These are phyloP conservation scores for Hydrangea macrophylla DNA, from an alignment of 148 eudicot genomes.

Conservation along the genomic window DNA sequence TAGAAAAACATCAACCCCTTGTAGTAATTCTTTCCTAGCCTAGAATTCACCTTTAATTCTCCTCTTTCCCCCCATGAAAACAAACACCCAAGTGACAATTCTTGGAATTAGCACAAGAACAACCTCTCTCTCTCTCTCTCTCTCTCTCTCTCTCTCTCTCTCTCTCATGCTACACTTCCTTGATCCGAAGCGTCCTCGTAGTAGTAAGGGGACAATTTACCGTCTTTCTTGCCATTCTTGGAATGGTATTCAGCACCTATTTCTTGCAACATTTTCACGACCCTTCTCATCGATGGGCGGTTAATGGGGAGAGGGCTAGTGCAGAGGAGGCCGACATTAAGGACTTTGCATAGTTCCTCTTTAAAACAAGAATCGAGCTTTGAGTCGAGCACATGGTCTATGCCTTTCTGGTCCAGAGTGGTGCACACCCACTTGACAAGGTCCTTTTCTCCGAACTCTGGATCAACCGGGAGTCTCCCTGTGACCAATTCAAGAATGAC, in stretches of 20 bases:
- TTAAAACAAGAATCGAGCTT: constrained; percentile 74
- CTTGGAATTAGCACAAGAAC: too few species aligned
- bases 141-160: constrained; percentile 4
- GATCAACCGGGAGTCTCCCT: constrained; percentile 70
- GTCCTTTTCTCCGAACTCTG: constrained; percentile 91
- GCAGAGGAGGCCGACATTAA: constrained; percentile 82
- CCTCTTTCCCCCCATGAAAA: too few species aligned
- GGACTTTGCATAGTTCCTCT: constrained; percentile 71
- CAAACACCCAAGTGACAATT: too few species aligned
- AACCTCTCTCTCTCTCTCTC: not conserved
- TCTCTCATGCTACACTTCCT: constrained; percentile 64
- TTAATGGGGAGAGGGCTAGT: constrained; percentile 85
- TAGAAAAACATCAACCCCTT: too few species aligned
- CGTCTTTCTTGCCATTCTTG: constrained; percentile 45
- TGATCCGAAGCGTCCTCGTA: constrained; percentile 79
- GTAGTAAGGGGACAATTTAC: constrained; percentile 84
- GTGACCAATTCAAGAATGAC: constrained; percentile 80
- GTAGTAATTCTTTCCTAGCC: too few species aligned
- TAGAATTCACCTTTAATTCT: too few species aligned
- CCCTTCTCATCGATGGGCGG: constrained; percentile 91
- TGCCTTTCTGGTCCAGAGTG: constrained; percentile 75
- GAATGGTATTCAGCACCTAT: constrained; percentile 41
- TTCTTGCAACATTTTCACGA: constrained; percentile 80
- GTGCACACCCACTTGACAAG: constrained; percentile 97
- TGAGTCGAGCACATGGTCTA: constrained; percentile 72